Evolutionary conservation across 140 eudicot genomes (phyloP), one percentile per base, ranked within the genome.

Genomic region (Flaveria floridana): DNA sequence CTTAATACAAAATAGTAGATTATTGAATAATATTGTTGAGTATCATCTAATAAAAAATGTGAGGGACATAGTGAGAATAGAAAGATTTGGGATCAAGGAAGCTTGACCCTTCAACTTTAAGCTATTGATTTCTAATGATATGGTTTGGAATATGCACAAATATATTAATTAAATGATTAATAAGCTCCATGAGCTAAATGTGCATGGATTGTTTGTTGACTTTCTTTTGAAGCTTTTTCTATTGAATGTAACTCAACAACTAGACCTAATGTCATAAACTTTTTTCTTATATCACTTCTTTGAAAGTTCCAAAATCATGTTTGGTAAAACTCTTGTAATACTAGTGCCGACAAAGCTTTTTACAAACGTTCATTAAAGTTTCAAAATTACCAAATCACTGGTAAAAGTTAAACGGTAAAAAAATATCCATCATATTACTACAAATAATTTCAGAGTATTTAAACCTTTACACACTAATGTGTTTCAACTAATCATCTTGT

Each of bases 11-110:
- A 57, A 57, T 48, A 48, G 14, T 48, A 48, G 3, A 20, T 57
- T 14, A 62, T 63, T 75, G 39, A 28, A 76, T 65, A 67, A 76
- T 12, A 61, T 66, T 76, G 52, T 25, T 50, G 70, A 50, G 18
- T 28, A 65, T 34, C 80, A 65, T 66, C 30, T 47, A 76, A 76
- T 23, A 52, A 50, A 70, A 71, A 18, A 13, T 69, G 70, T 55
- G 64, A 73, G 74, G 56, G 70, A 65, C 70, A 73, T 53, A 70
- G 50, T 42, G 79, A 58, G 53, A 67, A 64, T 46, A 73, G 72
- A 21, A 80, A 74, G 84, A 80, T 80, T 80, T 74, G 72, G 65
- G 57, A 80, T 80, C 80, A 80, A 74, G 80, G 80, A 80, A 80
- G 80, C 80, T 6, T 46, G 80, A 80, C 18, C 66, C 84, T 80